Conservation (phyloP, 1,284 basidiomycete genomes). For the Tilletia walkeri region DNA sequence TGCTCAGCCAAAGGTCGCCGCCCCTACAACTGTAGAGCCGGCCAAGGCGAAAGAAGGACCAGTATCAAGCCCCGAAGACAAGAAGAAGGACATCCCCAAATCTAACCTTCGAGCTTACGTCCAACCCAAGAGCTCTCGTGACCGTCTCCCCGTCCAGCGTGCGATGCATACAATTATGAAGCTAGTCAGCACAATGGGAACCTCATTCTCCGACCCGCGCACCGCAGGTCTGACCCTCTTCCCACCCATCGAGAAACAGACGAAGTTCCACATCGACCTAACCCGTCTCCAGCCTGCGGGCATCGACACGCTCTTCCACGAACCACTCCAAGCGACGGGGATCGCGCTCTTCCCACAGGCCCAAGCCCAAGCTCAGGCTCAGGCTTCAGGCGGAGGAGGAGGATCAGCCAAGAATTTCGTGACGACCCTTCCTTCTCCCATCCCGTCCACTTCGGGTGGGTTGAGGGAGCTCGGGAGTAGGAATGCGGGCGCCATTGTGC, state of each 20-base stretch:
- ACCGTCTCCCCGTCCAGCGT: conserved; percentile 1
- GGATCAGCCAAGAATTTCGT: neutral
- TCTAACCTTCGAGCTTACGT: neutral
- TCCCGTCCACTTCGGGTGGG: neutral
- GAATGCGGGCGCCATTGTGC: conserved; percentile 3
- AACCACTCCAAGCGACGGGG: neutral
- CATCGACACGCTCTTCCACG: neutral
- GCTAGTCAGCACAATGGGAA: neutral
- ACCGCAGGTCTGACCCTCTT: neutral
- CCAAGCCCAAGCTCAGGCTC: neutral
- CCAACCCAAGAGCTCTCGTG: neutral
- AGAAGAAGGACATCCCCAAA: no score
- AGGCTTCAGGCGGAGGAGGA: neutral
- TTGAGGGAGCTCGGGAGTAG: neutral
- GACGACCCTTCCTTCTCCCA: conserved; percentile 3
- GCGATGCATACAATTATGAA: neutral
- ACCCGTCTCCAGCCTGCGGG: conserved; percentile 8
- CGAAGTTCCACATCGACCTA: neutral
- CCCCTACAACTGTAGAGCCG: no score
- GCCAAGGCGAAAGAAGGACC: no score
- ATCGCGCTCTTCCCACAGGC: conserved; percentile 1
- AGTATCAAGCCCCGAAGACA: no score
- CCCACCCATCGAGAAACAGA: neutral
- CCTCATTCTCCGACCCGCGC: neutral
- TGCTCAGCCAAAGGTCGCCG: no score